Percentiles rank a stretch among this genome's conserved stretches.
Evolutionary conservation across 805 yeast genomes (phyloP).

Genomic region (Metschnikowia shivogae): DNA sequence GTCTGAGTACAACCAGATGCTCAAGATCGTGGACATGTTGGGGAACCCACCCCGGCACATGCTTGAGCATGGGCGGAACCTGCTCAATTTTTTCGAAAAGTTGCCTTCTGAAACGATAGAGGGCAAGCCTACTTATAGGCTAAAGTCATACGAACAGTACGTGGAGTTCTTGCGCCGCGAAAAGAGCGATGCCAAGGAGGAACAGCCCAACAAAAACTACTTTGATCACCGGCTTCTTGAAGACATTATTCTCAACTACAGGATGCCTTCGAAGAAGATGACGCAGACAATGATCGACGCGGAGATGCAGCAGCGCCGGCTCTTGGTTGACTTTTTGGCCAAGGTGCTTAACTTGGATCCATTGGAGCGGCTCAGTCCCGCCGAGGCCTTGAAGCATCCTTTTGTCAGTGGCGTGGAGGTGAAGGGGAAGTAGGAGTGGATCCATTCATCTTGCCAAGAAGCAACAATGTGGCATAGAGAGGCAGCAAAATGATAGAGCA

Average conservation of each 20-base stretch:
- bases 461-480: no score
- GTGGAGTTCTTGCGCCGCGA: slow-evolving; percentile 23
- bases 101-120: slow-evolving; percentile 19
- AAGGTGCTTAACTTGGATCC: slow-evolving; percentile 85
- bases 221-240: slow-evolving; percentile 60
- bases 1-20: slow-evolving; percentile 86
- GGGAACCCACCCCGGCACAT: slow-evolving; percentile 93
- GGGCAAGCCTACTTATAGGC: slow-evolving; percentile 28
- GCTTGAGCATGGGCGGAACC: slow-evolving; percentile 91
- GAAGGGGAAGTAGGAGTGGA: background rate
- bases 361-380: slow-evolving; percentile 94
- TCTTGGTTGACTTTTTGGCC: slow-evolving; percentile 69
- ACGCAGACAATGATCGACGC: slow-evolving; percentile 52
- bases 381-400: slow-evolving; percentile 89
- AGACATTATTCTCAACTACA: slow-evolving; percentile 75
- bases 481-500: no score
- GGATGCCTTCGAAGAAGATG: slow-evolving; percentile 58
- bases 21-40: slow-evolving; percentile 74
- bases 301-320: slow-evolving; percentile 68
- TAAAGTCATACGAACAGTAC: slow-evolving; percentile 37
- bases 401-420: slow-evolving; percentile 50
- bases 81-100: slow-evolving; percentile 63
- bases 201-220: slow-evolving; percentile 81
- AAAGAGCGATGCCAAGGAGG: slow-evolving; percentile 40
- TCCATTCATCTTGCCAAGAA: no score